Evolutionary conservation across 2,329 filamentous ascomycete genomes (phyloP), one percentile per base, ranked within the genome.

Genomic region (Rasamsonia emersonii): DNA sequence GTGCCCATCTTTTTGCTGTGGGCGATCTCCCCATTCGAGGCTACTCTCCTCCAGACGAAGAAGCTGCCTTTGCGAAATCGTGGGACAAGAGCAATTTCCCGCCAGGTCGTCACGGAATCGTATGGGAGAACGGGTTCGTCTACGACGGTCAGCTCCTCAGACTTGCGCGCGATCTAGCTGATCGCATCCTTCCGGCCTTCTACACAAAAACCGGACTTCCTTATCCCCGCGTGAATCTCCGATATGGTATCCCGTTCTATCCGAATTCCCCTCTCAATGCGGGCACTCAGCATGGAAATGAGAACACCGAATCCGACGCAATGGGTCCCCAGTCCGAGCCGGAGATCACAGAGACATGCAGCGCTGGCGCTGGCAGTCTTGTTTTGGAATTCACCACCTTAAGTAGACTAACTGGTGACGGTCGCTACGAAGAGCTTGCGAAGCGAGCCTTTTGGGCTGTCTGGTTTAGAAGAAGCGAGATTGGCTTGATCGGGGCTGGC

Each of bases 401-500:
- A 28, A 95, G 86, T 50, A 76, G 91, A 15, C 67, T 98, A 28
- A 93, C 86, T 0, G 86, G 84, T 8, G 85, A 96, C 52, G 65
- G 71, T 7, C 76, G 83, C n/a, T 98, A 93, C 48, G 91, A 98
- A 57, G 77, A 82, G 49, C 71, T 84, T 10, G 89, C 85, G 1
- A 96, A 96, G 58, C 71, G 83, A 35, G 89, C 91, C 1, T 98
- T 98, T 50, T 95, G 89, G 86, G 82, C 88, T 15, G 85, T 98
- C n/a, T 98, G 91, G 91, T 70, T 79, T 25, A 72, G 84, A 35
- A 75, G 88, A 42, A 95, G 85, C 54, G 74, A 78, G 24, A 85
- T 94, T 47, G 86, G 85, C 3, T 68, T 98, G 15, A 80, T 98
- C 41, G 91, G 89, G 5, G 82, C 86, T 36, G 89, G 88, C 3